Conservation (phyloP, 306 rosid genomes). For the Medicago arabica region DNA sequence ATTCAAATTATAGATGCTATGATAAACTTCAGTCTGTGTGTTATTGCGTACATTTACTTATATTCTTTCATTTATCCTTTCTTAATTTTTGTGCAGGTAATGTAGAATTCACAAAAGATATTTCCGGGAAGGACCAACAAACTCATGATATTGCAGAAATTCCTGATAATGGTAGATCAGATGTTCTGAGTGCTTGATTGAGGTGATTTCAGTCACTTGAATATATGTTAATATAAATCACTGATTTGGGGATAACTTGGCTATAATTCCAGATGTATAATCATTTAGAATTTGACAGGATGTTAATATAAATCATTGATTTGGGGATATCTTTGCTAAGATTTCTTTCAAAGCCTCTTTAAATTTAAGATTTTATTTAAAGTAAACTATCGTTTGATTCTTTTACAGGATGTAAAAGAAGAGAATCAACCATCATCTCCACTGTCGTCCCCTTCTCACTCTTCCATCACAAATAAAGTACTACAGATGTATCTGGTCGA, state of each 20-base stretch:
- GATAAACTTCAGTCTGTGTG: background rate
- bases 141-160: conserved; percentile 46
- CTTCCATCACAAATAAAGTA: conserved; percentile 44
- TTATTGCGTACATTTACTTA: background rate
- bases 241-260: conserved; percentile 19
- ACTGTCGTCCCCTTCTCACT: conserved; percentile 55
- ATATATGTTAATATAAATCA: conserved; percentile 19
- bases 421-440: conserved; percentile 62
- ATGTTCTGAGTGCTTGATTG: conserved; percentile 50
- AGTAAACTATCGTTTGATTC: conserved; percentile 32
- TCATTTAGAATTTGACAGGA: no score
- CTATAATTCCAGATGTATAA: no score
- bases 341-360: background rate
- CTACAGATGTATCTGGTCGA: conserved; percentile 59
- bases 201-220: conserved; percentile 53
- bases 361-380: conserved; percentile 28
- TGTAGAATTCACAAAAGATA: conserved; percentile 44
- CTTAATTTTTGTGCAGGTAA: conserved; percentile 51
- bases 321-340: no score
- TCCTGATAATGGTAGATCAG: conserved; percentile 46
- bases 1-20: conserved; percentile 19
- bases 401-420: conserved; percentile 59
- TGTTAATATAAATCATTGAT: no score
- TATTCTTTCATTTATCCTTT: conserved; percentile 34
- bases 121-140: conserved; percentile 48